Conservation (phyloP, 2,329 filamentous ascomycete genomes). For the Metarhizium humberi region DNA sequence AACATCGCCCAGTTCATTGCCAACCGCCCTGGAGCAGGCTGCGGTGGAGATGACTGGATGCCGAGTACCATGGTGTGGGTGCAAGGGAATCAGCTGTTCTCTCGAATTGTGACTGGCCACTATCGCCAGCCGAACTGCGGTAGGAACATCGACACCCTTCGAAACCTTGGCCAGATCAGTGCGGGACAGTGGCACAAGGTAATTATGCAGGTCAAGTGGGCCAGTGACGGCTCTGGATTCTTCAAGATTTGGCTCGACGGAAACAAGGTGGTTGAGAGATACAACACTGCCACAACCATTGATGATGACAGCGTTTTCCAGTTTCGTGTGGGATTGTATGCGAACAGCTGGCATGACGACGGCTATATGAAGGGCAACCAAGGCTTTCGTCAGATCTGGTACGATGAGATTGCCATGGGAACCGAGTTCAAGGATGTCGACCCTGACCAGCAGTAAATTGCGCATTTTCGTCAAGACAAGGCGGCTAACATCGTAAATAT, state of each 20-base stretch:
- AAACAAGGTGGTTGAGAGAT: constrained; percentile 29
- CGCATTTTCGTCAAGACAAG: background rate
- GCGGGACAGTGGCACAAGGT: constrained; percentile 20
- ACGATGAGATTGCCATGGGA: constrained; percentile 37
- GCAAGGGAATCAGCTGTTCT: constrained; percentile 29
- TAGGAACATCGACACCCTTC: constrained; percentile 11
- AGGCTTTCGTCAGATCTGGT: constrained; percentile 36
- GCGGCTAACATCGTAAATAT: background rate
- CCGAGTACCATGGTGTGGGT: constrained; percentile 39
- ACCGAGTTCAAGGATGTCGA: constrained; percentile 22
- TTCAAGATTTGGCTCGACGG: constrained; percentile 40
- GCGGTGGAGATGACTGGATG: constrained; percentile 35
- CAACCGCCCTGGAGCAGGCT: constrained; percentile 32
- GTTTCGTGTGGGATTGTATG: constrained; percentile 39
- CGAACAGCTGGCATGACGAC: constrained; percentile 24
- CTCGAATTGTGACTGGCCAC: constrained; percentile 24
- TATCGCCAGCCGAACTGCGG: constrained; percentile 17
- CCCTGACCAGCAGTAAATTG: constrained; percentile 7
- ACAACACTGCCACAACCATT: constrained; percentile 33
- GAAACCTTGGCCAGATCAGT: constrained; percentile 27
- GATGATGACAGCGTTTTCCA: constrained; percentile 30
- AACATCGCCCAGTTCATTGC: constrained; percentile 44
- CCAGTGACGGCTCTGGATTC: constrained; percentile 30
- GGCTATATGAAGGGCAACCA: constrained; percentile 28
- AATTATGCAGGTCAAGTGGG: constrained; percentile 33